phyloP scores from a whole-genome alignment of 2,329 filamentous ascomycete species.

The Claviceps sorghi region DNA sequence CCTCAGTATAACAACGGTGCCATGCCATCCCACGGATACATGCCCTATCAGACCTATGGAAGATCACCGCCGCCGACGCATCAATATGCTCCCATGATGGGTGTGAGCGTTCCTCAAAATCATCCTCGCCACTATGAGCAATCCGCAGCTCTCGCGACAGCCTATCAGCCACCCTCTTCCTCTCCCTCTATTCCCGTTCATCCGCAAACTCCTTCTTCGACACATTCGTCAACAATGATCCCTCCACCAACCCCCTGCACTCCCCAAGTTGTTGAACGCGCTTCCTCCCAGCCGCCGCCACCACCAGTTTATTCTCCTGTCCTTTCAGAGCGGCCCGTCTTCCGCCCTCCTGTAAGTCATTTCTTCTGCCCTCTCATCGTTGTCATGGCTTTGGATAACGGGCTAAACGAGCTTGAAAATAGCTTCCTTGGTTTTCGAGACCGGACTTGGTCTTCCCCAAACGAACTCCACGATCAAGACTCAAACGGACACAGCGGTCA shows the following conservation, averaged over 20 bases:
- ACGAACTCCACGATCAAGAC: conserved; percentile 21
- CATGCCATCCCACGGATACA: conserved; percentile 31
- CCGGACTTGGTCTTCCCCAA: conserved; percentile 37
- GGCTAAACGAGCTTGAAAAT: background rate
- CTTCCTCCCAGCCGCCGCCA: conserved; percentile 8
- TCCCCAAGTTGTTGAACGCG: conserved; percentile 23
- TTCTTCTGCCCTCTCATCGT: background rate
- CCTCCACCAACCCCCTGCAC: conserved; percentile 33
- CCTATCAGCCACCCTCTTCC: conserved; percentile 39
- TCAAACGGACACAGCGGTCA: conserved; percentile 21
- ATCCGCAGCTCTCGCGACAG: conserved; percentile 39
- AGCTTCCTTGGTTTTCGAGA: conserved; percentile 45
- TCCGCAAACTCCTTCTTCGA: conserved; percentile 40
- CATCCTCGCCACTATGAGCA: conserved; percentile 35
- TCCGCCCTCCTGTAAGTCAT: conserved; percentile 36
- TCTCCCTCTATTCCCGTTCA: conserved; percentile 26
- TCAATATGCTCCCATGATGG: conserved; percentile 39
- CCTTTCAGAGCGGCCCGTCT: conserved; percentile 17
- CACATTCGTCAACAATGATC: conserved; percentile 29
- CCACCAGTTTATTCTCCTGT: conserved; percentile 2
- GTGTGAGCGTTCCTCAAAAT: conserved; percentile 27
- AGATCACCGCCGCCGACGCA: conserved; percentile 38
- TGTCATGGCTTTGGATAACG: background rate
- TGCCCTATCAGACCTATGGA: conserved; percentile 34
- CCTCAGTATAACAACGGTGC: conserved; percentile 42